Percentiles rank a stretch among this genome's conserved stretches.
These are phyloP conservation scores for Aspergillus sojae DNA, from an alignment of 2,329 filamentous ascomycete genomes.

Conservation along the genomic window DNA sequence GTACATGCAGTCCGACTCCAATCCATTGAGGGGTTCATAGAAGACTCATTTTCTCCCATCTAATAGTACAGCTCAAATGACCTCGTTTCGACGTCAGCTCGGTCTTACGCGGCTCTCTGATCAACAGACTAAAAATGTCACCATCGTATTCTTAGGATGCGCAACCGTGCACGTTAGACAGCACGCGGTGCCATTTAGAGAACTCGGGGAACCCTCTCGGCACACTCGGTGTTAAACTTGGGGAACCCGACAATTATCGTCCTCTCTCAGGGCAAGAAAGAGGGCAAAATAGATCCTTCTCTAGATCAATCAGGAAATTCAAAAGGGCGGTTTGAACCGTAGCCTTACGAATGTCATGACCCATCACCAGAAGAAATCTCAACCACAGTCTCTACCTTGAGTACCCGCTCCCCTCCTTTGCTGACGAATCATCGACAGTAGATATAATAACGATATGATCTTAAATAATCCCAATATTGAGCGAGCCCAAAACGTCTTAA, in stretches of 20 bases:
- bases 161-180: constrained; percentile 15
- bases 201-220: constrained; percentile 3
- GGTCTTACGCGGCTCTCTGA: constrained; percentile 28
- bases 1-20: neutral
- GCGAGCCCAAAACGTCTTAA: neutral
- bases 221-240: constrained; percentile 2
- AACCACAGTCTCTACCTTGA: neutral
- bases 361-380: constrained; percentile 5
- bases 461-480: neutral
- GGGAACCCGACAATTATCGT: neutral
- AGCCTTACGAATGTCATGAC: constrained; percentile 16
- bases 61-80: constrained; percentile 5
- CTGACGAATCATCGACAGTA: constrained; percentile 11
- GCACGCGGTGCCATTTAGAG: constrained; percentile 7
- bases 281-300: neutral
- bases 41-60: neutral
- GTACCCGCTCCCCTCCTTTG: constrained; percentile 5
- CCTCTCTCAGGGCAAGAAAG: neutral
- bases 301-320: constrained; percentile 8
- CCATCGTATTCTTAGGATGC: constrained; percentile 16
- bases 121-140: constrained; percentile 24
- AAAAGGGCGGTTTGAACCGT: constrained; percentile 12
- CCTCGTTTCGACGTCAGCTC: constrained; percentile 14
- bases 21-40: neutral
- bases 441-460: neutral